phyloP scores from a whole-genome alignment of 106 monocot species.

The Dendrobium nobile region DNA sequence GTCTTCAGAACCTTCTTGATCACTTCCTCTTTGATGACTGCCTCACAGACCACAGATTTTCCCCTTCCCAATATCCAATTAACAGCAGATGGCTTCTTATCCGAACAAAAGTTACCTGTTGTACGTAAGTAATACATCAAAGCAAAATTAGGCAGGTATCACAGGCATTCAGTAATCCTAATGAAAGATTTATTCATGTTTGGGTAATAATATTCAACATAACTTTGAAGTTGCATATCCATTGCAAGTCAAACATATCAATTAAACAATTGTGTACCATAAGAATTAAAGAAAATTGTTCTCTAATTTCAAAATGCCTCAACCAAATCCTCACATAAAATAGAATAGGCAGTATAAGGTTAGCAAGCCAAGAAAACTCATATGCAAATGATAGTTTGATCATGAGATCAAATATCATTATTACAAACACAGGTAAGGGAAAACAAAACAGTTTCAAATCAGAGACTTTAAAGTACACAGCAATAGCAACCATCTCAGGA shows the following conservation, averaged over 20 bases:
- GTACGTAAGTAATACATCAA: neutral
- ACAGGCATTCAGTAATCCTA: neutral
- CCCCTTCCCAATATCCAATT: slow-evolving; percentile 19
- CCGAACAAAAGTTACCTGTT: slow-evolving; percentile 17
- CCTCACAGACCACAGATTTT: slow-evolving; percentile 22
- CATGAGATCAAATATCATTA: neutral
- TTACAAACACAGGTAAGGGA: neutral
- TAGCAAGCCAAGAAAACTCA: neutral
- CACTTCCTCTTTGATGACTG: slow-evolving; percentile 47
- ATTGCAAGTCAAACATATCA: too few species aligned
- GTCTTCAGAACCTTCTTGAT: slow-evolving; percentile 78
- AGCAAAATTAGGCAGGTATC: neutral
- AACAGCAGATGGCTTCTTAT: slow-evolving; percentile 18
- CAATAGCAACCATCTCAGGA: too few species aligned
- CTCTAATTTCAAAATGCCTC: neutral
- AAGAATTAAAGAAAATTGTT: neutral
- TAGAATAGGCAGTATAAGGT: too few species aligned
- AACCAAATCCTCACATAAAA: neutral
- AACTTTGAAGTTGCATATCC: too few species aligned
- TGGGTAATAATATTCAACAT: too few species aligned
- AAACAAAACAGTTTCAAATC: too few species aligned
- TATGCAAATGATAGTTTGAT: neutral
- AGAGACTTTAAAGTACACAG: too few species aligned
- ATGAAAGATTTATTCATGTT: too few species aligned
- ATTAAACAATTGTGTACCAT: too few species aligned